phyloP scores from a whole-genome alignment of 176 grass and related monocot species.

The Triticum monococcum region DNA sequence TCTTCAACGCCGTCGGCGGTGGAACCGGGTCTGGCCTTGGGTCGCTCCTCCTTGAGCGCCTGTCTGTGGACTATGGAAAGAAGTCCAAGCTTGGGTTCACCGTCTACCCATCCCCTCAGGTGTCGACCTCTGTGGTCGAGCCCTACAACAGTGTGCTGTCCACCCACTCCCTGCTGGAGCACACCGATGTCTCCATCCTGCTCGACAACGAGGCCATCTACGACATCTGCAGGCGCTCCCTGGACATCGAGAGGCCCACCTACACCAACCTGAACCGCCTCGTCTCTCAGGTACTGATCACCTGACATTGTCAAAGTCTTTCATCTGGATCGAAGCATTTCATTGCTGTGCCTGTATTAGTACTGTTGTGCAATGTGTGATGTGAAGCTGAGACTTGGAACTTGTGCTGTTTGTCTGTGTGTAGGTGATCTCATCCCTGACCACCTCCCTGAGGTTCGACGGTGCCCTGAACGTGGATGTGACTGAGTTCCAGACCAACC shows the following conservation, averaged over 20 bases:
- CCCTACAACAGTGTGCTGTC: conserved; percentile 89
- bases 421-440: conserved; percentile 84
- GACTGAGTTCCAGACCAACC: conserved; percentile 85
- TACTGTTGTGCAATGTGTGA: not conserved
- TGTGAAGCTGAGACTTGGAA: not conserved
- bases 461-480: conserved; percentile 87
- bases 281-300: conserved; percentile 49
- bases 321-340: not conserved
- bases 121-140: conserved; percentile 83
- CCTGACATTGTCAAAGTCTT: not conserved
- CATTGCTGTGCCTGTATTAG: too few relatives aligned
- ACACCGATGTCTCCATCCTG: conserved; percentile 81
- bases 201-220: conserved; percentile 90
- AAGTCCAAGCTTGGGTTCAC: conserved; percentile 90
- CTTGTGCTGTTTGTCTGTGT: not conserved
- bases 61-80: conserved; percentile 84
- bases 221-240: conserved; percentile 73
- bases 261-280: conserved; percentile 85
- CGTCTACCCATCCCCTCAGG: conserved; percentile 80
- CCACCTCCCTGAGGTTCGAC: conserved; percentile 75
- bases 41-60: conserved; percentile 79
- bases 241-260: conserved; percentile 73
- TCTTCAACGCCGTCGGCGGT: conserved; percentile 84
- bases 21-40: conserved; percentile 81
- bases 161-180: conserved; percentile 75